Percentiles rank a stretch among this genome's conserved stretches.
These are phyloP conservation scores for Capsella rubella DNA, from an alignment of 441 rosid genomes.

Conservation along the genomic window DNA sequence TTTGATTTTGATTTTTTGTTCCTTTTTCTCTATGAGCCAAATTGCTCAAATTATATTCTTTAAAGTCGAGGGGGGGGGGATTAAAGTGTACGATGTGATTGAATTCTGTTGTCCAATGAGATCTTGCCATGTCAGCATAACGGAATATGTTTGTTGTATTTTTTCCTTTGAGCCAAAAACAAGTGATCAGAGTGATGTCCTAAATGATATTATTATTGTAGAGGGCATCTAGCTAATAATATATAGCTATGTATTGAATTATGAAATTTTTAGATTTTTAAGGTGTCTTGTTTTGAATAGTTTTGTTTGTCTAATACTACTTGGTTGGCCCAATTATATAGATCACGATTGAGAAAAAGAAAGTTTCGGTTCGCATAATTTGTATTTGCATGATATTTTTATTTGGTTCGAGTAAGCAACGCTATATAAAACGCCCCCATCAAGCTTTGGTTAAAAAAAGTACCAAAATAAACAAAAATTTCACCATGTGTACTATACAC, in stretches of 20 bases:
- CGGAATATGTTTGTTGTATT: conserved; percentile 41
- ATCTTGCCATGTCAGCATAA: conserved; percentile 37
- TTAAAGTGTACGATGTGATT: conserved; percentile 45
- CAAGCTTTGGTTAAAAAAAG: background rate
- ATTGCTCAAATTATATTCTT: conserved; percentile 13
- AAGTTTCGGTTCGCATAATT: background rate
- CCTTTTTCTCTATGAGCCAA: conserved; percentile 25
- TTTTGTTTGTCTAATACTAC: background rate
- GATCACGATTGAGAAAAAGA: background rate
- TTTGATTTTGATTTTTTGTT: background rate
- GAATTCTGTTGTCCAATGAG: conserved; percentile 35
- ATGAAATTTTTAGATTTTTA: conserved; percentile 9
- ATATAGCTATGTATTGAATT: conserved; percentile 17
- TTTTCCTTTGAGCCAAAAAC: conserved; percentile 37
- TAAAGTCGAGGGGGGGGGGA: conserved; percentile 21
- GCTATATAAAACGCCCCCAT: background rate
- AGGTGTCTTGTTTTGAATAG: background rate
- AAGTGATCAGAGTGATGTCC: conserved; percentile 24
- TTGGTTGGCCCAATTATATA: background rate
- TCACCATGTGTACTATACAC: background rate
- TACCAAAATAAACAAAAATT: background rate
- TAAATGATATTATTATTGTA: conserved; percentile 1
- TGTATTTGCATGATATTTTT: background rate
- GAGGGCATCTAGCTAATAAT: background rate
- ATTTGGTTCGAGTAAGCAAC: background rate